phyloP scores from a whole-genome alignment of 2,329 filamentous ascomycete genomes.

The Aspergillus uvarum region DNA sequence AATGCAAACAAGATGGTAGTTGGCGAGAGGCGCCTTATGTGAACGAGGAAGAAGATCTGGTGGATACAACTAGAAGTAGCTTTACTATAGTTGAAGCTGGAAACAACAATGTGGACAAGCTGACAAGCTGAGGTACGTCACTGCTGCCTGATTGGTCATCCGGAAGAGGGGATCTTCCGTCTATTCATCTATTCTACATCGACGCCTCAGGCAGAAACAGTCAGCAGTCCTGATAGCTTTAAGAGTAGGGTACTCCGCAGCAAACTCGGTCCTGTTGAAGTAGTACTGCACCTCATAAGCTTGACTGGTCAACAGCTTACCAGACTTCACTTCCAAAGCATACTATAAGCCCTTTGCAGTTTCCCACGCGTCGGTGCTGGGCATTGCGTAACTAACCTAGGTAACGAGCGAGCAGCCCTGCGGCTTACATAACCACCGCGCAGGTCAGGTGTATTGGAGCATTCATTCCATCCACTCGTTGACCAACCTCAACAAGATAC shows the following conservation, averaged over 20 bases:
- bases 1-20: no score
- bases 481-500: not conserved
- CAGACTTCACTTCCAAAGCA: not conserved
- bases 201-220: no score
- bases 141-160: constrained; percentile 41
- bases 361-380: not conserved
- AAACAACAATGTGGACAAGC: no score
- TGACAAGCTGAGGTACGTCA: constrained; percentile 32
- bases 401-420: not conserved
- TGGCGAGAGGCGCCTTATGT: no score
- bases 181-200: no score
- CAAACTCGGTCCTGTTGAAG: no score
- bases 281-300: no score
- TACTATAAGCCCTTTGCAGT: not conserved
- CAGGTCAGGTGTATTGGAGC: constrained; percentile 11
- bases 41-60: not conserved
- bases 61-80: not conserved
- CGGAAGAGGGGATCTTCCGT: constrained; percentile 29
- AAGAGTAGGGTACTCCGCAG: no score
- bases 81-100: no score
- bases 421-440: constrained; percentile 19
- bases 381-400: not conserved
- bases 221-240: no score
- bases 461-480: constrained; percentile 1
- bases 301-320: no score